Percentiles rank a stretch among this genome's conserved stretches.
Conservation (phyloP, 2,329 filamentous ascomycete species). For the Volutella citrinella region DNA sequence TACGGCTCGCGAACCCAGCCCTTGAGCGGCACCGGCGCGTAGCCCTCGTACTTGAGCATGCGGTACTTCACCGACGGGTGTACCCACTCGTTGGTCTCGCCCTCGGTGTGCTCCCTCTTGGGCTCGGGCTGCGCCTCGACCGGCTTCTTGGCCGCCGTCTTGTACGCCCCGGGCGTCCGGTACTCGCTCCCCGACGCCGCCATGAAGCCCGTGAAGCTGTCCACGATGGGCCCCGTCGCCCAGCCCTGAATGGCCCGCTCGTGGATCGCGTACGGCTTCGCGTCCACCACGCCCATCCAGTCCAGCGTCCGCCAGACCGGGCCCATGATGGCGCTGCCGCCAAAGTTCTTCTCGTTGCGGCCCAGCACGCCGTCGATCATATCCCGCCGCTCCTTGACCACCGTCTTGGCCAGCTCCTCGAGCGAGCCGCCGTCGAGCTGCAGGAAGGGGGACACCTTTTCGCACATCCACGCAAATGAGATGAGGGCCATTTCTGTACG, state of each 20-base stretch:
- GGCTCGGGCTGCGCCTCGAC: too few relatives aligned
- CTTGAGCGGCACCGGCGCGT: conserved; percentile 16
- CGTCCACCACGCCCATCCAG: conserved; percentile 13
- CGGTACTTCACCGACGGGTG: conserved; percentile 22
- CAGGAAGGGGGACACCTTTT: conserved; percentile 19
- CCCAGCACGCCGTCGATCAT: conserved; percentile 19
- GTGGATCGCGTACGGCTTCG: conserved; percentile 11
- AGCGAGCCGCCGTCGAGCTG: conserved; percentile 11
- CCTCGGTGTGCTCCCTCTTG: conserved; percentile 8
- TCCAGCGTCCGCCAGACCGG: conserved; percentile 11
- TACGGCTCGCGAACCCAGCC: conserved; percentile 12
- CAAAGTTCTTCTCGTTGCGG: conserved; percentile 14
- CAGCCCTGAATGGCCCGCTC: conserved; percentile 17
- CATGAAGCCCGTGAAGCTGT: conserved; percentile 21
- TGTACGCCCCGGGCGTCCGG: conserved; percentile 17
- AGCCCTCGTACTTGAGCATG: conserved; percentile 7
- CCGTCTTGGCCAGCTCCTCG: conserved; percentile 10
- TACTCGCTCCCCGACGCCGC: conserved; percentile 8
- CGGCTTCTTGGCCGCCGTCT: conserved; percentile 10
- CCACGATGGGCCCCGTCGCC: conserved; percentile 23
- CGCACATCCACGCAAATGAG: conserved; percentile 25
- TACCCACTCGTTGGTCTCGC: conserved; percentile 18
- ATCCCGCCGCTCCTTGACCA: conserved; percentile 17
- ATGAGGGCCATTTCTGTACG: conserved; percentile 22
- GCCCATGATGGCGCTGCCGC: conserved; percentile 10